Percentiles rank a stretch among this genome's conserved stretches.
phyloP scores from a whole-genome alignment of 2,329 filamentous ascomycete species.

The Pochonia chlamydosporia region DNA sequence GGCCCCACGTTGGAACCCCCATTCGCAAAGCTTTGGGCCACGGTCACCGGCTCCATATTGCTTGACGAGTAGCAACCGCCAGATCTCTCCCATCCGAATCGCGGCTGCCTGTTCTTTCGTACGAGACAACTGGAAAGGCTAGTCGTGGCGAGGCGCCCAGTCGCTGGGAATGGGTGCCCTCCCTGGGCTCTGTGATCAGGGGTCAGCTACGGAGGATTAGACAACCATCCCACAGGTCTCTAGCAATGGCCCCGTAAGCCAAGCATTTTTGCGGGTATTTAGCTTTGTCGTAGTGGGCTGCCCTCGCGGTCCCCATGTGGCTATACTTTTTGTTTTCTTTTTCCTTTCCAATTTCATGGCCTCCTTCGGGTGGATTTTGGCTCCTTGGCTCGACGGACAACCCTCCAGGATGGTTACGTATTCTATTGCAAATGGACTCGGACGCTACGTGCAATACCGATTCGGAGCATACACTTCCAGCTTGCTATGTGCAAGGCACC shows the following conservation, averaged over 20 bases:
- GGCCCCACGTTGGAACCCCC: not conserved
- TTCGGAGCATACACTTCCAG: too few relatives aligned
- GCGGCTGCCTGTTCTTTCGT: constrained; percentile 6
- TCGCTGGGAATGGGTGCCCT: too few relatives aligned
- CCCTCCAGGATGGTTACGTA: too few relatives aligned
- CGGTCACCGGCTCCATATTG: not conserved
- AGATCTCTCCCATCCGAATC: constrained; percentile 6
- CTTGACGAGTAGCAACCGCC: not conserved
- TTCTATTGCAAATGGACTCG: too few relatives aligned
- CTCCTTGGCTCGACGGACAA: too few relatives aligned
- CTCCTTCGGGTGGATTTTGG: not conserved
- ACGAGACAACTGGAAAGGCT: constrained; percentile 5
- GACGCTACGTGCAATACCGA: too few relatives aligned
- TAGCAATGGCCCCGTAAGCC: not conserved
- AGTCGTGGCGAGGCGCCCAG: not conserved
- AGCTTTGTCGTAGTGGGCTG: not conserved
- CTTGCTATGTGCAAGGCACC: too few relatives aligned
- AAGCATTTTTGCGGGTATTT: not conserved
- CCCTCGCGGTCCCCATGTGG: not conserved
- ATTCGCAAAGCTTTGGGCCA: not conserved
- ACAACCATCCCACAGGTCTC: too few relatives aligned
- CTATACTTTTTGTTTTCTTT: too few relatives aligned
- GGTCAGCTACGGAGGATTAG: too few relatives aligned
- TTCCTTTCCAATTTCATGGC: not conserved
- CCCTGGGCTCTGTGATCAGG: too few relatives aligned